Conservation (phyloP, 73 alveolate genomes). For the Paramecium pentaurelia region DNA sequence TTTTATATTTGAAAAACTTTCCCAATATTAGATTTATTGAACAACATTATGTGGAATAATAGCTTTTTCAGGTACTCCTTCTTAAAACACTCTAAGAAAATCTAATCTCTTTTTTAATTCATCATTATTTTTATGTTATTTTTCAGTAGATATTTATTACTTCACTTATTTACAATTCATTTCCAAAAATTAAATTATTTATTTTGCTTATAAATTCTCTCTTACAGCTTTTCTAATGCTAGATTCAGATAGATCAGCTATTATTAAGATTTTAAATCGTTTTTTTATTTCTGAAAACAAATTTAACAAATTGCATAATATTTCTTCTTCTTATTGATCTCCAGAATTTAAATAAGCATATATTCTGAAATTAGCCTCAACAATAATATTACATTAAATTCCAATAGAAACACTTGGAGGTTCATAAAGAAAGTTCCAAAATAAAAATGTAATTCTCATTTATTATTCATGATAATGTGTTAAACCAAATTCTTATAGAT, state of each 20-base stretch:
- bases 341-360: constrained; percentile 18
- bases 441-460: not conserved
- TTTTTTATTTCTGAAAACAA: constrained; percentile 42
- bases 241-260: constrained; percentile 10
- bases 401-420: not conserved
- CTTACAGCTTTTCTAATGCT: not conserved
- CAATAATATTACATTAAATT: not conserved
- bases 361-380: constrained; percentile 40
- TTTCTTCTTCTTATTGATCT: not conserved
- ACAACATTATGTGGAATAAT: constrained; percentile 42
- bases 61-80: not conserved
- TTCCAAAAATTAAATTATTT: constrained; percentile 31
- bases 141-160: not conserved
- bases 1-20: not conserved
- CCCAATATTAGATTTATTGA: constrained; percentile 1
- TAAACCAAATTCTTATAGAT: constrained; percentile 17
- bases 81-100: constrained; percentile 40
- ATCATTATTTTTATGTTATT: not conserved
- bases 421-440: constrained; percentile 47
- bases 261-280: not conserved
- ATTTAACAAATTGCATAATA: not conserved
- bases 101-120: constrained; percentile 22
- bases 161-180: constrained; percentile 11
- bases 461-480: not conserved
- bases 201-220: not conserved